Evolutionary conservation across 192 early-diverging fungal genomes (phyloP).

Genomic region (Coemansia asiatica): DNA sequence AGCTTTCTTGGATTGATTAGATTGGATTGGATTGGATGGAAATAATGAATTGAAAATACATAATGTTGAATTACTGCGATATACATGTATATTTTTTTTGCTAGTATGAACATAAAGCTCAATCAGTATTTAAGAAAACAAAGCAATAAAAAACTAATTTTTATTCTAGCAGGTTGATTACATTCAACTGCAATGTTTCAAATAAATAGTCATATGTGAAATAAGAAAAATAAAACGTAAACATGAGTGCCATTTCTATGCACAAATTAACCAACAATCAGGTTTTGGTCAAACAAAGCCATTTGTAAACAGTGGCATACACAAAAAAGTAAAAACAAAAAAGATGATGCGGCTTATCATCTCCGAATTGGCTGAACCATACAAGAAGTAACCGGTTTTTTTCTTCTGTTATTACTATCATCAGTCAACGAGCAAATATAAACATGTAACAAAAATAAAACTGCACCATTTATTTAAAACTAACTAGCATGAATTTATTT

Average conservation of each 20-base stretch:
- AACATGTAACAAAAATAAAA: neutral
- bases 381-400: neutral
- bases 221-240: neutral
- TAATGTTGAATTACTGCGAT: neutral
- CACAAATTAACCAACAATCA: neutral
- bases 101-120: no score
- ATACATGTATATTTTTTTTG: neutral
- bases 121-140: neutral
- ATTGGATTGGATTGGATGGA: neutral
- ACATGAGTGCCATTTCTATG: neutral
- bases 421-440: neutral
- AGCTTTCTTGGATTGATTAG: no score
- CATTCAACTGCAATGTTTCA: no score
- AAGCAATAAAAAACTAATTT: no score
- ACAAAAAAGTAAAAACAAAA: neutral
- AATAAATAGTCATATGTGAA: neutral
- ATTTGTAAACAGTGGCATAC: slow-evolving; percentile 1
- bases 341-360: neutral
- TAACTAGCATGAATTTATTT: neutral
- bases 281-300: neutral
- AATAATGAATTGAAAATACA: neutral
- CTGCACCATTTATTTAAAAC: neutral
- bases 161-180: no score
- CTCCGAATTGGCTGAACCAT: neutral
- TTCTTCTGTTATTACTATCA: neutral